Conservation (phyloP, 139 green algal genomes). For the Tetradesmus obliquus region DNA sequence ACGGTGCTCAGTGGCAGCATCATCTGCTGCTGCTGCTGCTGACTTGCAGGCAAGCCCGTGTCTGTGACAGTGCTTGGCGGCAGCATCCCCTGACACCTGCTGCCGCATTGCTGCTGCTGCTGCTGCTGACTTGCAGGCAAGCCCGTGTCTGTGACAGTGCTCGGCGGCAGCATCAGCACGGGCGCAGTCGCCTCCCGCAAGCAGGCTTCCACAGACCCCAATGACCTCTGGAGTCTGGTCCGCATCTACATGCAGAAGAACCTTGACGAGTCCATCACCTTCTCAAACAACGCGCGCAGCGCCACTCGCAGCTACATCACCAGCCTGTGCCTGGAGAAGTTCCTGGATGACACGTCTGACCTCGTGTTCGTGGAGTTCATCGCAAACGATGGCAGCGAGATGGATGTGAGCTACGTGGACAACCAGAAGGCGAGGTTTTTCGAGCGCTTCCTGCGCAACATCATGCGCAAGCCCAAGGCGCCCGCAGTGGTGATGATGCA, state of each 20-base stretch:
- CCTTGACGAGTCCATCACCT: constrained; percentile 20
- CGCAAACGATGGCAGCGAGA: constrained; percentile 46
- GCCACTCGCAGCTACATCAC: constrained; percentile 45
- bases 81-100: neutral
- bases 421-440: constrained; percentile 46
- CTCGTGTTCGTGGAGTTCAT: constrained; percentile 56
- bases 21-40: neutral
- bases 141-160: constrained; percentile 17
- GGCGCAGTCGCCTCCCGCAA: constrained; percentile 46
- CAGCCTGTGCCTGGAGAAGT: constrained; percentile 43
- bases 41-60: constrained; percentile 19
- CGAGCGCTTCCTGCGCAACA: constrained; percentile 48
- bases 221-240: constrained; percentile 48
- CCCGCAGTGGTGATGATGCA: constrained; percentile 51
- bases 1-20: too few species aligned
- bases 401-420: constrained; percentile 28
- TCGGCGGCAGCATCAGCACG: constrained; percentile 48
- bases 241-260: constrained; percentile 45
- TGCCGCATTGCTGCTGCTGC: neutral
- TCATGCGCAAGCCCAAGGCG: constrained; percentile 16
- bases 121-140: constrained; percentile 36
- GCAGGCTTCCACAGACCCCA: constrained; percentile 26
- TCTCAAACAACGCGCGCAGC: constrained; percentile 44
- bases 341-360: constrained; percentile 40
- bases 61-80: too few species aligned